Evolutionary conservation across 208 protist species (phyloP), one percentile per base, ranked within the genome.

Genomic region (Acanthamoeba culbertsoni): DNA sequence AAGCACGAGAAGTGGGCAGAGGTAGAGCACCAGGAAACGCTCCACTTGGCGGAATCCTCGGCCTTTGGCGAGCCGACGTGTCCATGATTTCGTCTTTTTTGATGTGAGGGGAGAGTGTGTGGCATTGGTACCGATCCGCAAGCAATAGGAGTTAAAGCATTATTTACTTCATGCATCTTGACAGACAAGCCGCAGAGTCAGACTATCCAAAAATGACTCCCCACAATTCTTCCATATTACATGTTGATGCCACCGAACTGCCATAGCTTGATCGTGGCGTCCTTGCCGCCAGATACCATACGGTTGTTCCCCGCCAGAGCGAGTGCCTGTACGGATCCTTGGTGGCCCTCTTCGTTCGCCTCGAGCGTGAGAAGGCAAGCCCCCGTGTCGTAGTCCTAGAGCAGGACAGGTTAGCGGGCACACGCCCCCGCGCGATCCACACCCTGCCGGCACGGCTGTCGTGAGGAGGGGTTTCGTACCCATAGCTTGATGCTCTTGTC

Each of bases 401-500:
- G 23, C 51, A 59, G 43, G 10, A 46, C 40, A 48, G 5, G 0
- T 18, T 26, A 35, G 2, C 7, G 12, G 37, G 59, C 23, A 40
- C 18, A n/a, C 28, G 5, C 4, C 28, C 20, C 59, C 12, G 6
- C 59, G 26, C 59, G 28, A 5, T 14, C n/a, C 6, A 16, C 55
- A 62, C 57, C 26, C 6, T 28, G 14, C 28, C 59, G 1, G 40
- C 57, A 68, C 4, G 59, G 1, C 31, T 6, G 59, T 4, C 8
- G 18, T 55, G 18, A 68, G 48, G 59, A 5, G 28, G 18, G 59
- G 2, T 6, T 26, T 31, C 59, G 63, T 43, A 86, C 84, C 84
- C 84, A 91, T 12, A 59, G 42, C 84, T 91, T 92, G 63, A 92
- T 92, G n/a, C 59, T 92, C 45, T 71, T 92, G 31, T 92, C 86